Percentiles rank a stretch among this genome's conserved stretches.
Evolutionary conservation across 176 grass and related monocot genomes (phyloP).

Genomic region (Poa annua): DNA sequence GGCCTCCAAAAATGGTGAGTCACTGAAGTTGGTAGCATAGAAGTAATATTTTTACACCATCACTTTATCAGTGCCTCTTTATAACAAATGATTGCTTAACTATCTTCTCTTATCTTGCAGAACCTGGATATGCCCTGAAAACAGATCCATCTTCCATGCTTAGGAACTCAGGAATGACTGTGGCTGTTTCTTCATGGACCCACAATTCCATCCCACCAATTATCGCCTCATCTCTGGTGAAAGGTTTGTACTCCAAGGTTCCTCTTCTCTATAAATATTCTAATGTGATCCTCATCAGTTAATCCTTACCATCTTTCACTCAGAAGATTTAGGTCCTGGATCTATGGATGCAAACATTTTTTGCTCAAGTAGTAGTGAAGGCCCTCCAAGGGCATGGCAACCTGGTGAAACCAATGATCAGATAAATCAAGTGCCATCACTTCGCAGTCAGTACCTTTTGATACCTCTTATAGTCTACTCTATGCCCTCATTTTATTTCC

Average conservation of each 20-base stretch:
- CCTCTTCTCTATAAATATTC: slow-evolving; percentile 28
- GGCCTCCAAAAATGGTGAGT: slow-evolving; percentile 90
- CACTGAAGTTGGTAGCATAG: not conserved
- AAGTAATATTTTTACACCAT: slow-evolving; percentile 10
- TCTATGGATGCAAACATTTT: slow-evolving; percentile 61
- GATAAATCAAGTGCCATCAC: slow-evolving; percentile 74
- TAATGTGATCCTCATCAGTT: slow-evolving; percentile 21
- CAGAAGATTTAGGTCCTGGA: slow-evolving; percentile 61
- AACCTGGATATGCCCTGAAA: slow-evolving; percentile 59
- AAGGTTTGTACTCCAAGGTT: slow-evolving; percentile 50
- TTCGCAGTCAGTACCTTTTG: slow-evolving; percentile 63
- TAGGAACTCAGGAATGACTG: slow-evolving; percentile 52
- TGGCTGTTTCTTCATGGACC: slow-evolving; percentile 68
- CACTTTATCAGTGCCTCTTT: slow-evolving; percentile 33
- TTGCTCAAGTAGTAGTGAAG: slow-evolving; percentile 72
- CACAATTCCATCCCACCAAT: slow-evolving; percentile 57
- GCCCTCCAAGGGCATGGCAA: slow-evolving; percentile 52
- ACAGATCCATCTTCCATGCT: slow-evolving; percentile 58
- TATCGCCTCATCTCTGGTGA: slow-evolving; percentile 55
- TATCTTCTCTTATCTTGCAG: slow-evolving; percentile 54
- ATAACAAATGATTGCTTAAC: slow-evolving; percentile 39
- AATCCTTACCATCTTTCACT: slow-evolving; percentile 49
- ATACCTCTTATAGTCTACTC: slow-evolving; percentile 28
- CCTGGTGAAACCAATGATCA: slow-evolving; percentile 61
- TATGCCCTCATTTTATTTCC: slow-evolving; percentile 24